Evolutionary conservation across 495 filamentous ascomycete species (phyloP).

Genomic region (Lasiosphaeria miniovina): DNA sequence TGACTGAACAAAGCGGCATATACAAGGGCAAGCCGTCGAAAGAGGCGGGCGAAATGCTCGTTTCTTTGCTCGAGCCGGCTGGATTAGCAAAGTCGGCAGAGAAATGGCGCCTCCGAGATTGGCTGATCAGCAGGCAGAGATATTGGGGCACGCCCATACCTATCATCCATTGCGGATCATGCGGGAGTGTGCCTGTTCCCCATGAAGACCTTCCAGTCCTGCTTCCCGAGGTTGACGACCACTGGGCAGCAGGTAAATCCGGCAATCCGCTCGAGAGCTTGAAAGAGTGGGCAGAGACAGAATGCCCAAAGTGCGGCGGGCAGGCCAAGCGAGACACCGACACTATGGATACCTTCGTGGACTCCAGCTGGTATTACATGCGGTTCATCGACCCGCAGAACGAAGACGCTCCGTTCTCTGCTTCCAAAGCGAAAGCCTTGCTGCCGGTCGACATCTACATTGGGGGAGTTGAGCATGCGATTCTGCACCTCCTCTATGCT

Average conservation of each 20-base stretch:
- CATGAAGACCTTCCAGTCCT: constrained; percentile 70
- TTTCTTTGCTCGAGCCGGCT: constrained; percentile 54
- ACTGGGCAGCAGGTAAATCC: constrained; percentile 64
- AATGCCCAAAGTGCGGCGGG: constrained; percentile 69
- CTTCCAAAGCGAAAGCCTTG: constrained; percentile 48
- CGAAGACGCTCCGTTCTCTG: constrained; percentile 55
- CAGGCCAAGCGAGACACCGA: constrained; percentile 81
- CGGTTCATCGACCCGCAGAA: constrained; percentile 72
- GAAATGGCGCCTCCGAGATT: constrained; percentile 78
- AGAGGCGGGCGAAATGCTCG: constrained; percentile 59
- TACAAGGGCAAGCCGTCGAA: constrained; percentile 59
- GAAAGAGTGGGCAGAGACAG: constrained; percentile 69
- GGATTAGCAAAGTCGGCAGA: constrained; percentile 56
- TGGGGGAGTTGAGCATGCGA: constrained; percentile 86
- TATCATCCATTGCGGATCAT: constrained; percentile 75
- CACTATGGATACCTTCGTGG: constrained; percentile 95
- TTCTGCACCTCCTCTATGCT: constrained; percentile 86
- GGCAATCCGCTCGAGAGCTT: constrained; percentile 75
- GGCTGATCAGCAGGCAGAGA: constrained; percentile 82
- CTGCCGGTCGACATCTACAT: constrained; percentile 83
- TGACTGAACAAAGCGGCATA: constrained; percentile 60
- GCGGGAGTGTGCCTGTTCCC: constrained; percentile 77
- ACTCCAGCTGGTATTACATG: constrained; percentile 90
- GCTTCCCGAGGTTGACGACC: constrained; percentile 65
- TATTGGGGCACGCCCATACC: constrained; percentile 93